phyloP scores from a whole-genome alignment of 352 stramenopile genomes.

The Pythium plurisporium region DNA sequence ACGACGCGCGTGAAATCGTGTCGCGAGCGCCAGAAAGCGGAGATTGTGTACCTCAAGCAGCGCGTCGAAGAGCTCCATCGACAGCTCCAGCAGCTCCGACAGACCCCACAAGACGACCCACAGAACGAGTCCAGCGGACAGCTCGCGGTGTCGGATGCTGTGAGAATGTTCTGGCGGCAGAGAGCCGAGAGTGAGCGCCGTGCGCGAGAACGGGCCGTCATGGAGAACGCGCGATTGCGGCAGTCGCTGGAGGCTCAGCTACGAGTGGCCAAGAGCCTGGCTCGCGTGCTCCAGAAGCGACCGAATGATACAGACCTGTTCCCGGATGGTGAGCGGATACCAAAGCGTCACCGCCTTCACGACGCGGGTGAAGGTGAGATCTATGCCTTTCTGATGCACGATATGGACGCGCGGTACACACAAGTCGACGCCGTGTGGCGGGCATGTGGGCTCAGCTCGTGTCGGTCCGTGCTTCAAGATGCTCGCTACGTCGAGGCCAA shows the following conservation, averaged over 20 bases:
- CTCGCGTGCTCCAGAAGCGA: slow-evolving; percentile 5
- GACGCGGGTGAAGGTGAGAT: background rate
- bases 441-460: background rate
- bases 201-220: background rate
- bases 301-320: background rate
- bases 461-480: background rate
- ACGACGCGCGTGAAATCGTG: background rate
- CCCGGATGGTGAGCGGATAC: background rate
- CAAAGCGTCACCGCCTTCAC: slow-evolving; percentile 2
- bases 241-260: slow-evolving; percentile 8
- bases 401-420: slow-evolving; percentile 1
- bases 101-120: background rate
- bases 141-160: background rate
- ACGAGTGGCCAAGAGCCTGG: background rate
- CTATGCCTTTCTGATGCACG: background rate
- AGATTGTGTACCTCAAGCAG: slow-evolving; percentile 3
- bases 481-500: background rate
- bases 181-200: background rate
- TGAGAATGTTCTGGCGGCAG: slow-evolving; percentile 2
- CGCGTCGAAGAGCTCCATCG: slow-evolving; percentile 4
- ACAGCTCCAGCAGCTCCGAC: background rate
- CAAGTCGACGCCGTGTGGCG: background rate
- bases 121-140: background rate
- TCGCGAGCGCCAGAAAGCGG: background rate
- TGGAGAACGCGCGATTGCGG: slow-evolving; percentile 8